Conservation (phyloP, 2,329 filamentous ascomycete species). For the Xylariaceae sp. region DNA sequence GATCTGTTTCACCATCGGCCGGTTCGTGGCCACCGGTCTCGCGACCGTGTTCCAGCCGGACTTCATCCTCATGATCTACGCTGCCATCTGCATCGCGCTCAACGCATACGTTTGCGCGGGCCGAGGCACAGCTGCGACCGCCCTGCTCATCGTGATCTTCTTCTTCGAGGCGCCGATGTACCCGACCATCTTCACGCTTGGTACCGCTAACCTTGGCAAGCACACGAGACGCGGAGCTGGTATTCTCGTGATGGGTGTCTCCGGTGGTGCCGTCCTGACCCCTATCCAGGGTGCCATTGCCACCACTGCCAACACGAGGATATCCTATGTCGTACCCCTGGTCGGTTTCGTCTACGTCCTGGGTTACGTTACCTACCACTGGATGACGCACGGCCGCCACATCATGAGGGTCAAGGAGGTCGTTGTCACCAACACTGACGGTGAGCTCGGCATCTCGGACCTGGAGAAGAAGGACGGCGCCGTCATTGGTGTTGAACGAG, state of each 20-base stretch:
- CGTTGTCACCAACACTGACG: constrained; percentile 12
- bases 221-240: constrained; percentile 8
- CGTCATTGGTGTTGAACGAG: too few relatives aligned
- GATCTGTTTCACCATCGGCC: constrained; percentile 64
- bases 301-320: constrained; percentile 32
- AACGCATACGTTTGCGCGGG: constrained; percentile 17
- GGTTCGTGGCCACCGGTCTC: constrained; percentile 47
- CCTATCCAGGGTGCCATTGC: constrained; percentile 24
- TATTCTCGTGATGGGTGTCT: constrained; percentile 9
- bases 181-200: constrained; percentile 7
- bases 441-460: not conserved
- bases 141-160: constrained; percentile 6
- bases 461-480: not conserved
- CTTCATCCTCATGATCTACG: constrained; percentile 55
- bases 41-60: constrained; percentile 23
- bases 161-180: constrained; percentile 10
- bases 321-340: constrained; percentile 40
- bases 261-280: constrained; percentile 6
- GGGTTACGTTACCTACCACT: constrained; percentile 27
- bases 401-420: constrained; percentile 28
- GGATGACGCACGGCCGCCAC: constrained; percentile 27
- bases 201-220: constrained; percentile 6
- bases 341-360: constrained; percentile 37
- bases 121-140: constrained; percentile 1
- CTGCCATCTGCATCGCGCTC: constrained; percentile 68